These are phyloP conservation scores for Apiotrichum akiyoshidainum DNA, from an alignment of 1,284 basidiomycete genomes.

Conservation along the genomic window DNA sequence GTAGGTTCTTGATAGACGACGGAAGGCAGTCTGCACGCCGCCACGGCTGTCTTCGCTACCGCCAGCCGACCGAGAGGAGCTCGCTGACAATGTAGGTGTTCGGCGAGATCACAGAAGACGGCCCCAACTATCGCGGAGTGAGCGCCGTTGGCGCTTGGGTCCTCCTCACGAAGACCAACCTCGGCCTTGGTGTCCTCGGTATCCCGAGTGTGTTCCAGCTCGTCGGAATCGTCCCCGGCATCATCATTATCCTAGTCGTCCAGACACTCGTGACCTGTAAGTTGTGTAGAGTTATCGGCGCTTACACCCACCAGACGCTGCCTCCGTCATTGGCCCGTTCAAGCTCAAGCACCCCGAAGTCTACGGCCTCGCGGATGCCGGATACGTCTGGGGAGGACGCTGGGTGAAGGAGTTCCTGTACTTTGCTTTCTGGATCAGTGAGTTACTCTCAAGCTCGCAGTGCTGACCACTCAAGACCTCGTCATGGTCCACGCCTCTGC, in stretches of 20 bases:
- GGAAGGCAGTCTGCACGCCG: too few species aligned
- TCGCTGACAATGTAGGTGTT: constrained; percentile 15
- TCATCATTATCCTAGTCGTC: constrained; percentile 32
- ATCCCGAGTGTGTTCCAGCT: constrained; percentile 36
- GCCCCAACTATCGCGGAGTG: constrained; percentile 30
- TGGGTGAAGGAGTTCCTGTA: constrained; percentile 11
- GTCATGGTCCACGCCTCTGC: constrained; percentile 30
- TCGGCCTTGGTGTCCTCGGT: constrained; percentile 40
- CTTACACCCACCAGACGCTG: constrained; percentile 2
- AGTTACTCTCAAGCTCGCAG: not conserved
- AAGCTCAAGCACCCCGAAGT: constrained; percentile 26
- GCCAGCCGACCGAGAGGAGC: too few species aligned
- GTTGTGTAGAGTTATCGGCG: too few species aligned
- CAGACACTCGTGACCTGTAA: constrained; percentile 33
- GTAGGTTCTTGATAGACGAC: too few species aligned
- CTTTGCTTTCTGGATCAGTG: constrained; percentile 9
- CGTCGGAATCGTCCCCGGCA: constrained; percentile 38
- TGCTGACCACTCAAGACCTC: constrained; percentile 12
- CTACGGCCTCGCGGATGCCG: constrained; percentile 33
- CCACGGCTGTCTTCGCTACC: too few species aligned
- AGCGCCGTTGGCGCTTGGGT: constrained; percentile 17
- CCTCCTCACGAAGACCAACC: constrained; percentile 35
- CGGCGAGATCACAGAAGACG: constrained; percentile 23
- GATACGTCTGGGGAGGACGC: constrained; percentile 30
- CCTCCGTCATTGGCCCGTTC: constrained; percentile 24